Evolutionary conservation across 139 green algal genomes (phyloP), one percentile per base, ranked within the genome.

Genomic region (Chlorella sp.): DNA sequence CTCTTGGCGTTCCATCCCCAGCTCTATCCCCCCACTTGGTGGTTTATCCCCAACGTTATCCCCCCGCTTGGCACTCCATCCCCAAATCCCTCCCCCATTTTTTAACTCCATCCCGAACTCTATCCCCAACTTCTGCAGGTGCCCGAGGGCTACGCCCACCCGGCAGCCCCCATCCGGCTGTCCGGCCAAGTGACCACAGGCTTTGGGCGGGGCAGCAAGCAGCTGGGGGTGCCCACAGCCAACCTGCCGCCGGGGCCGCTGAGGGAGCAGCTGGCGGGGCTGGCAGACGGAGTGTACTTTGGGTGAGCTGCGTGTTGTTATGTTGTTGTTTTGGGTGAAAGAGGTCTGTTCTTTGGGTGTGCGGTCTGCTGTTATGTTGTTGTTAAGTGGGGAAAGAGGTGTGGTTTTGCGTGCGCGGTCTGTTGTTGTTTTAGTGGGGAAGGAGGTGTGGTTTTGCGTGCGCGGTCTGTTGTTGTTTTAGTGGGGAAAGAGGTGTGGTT

Each of bases 241-340:
- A 99, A 98, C 93, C 92, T 99, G 73, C 91, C 95, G 64, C 94
- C 96, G 0, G 83, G 36, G 68, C 85, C 90, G 64, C 88, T 99
- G 39, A 78, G 86, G 40, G 61, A 91, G 21, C 24, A 90, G 80
- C 91, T 99, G 16, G 60, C 86, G 16, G 69, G 32, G 26, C 80
- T 98, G 69, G 90, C 92, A 0, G 78, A 89, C 2, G 97, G 97
- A 14, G 97, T 99, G 3, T 99, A 98, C 93, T 99, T 98, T 94
- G 97, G 97, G 86, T 98, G 91, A 78, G 93, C n/a, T 42, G 88
- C 21, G 21, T 9, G 21, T 71, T 71, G 64, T 28, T 12, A 28
- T 9, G 64, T 28, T 71, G 21, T 26, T 71, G 64, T 26, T 71
- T 26, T 71, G 64, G 21, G 64, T 71, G 64, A 30, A 28, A 32